These are phyloP conservation scores for Yueomyces sp. DNA, from an alignment of 805 yeast genomes.

Conservation along the genomic window DNA sequence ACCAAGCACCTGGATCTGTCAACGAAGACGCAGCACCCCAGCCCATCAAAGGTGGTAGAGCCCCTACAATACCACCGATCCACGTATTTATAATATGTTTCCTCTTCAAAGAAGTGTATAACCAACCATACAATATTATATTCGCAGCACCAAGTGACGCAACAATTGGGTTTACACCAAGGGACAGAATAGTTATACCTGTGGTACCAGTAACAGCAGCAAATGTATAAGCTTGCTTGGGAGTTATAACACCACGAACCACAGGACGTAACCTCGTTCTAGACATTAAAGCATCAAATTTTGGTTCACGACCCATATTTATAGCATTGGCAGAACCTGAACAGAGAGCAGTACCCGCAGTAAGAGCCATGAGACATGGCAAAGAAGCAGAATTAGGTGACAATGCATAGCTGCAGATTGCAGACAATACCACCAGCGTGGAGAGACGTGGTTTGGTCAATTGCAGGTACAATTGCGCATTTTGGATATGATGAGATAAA, in stretches of 20 bases:
- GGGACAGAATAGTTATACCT: conserved; percentile 56
- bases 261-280: conserved; percentile 85
- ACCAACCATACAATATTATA: conserved; percentile 75
- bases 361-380: conserved; percentile 53
- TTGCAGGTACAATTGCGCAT: conserved; percentile 44
- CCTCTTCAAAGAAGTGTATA: conserved; percentile 83
- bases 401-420: conserved; percentile 86
- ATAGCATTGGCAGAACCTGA: conserved; percentile 95
- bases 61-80: conserved; percentile 99
- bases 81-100: conserved; percentile 81
- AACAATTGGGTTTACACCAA: conserved; percentile 80
- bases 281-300: conserved; percentile 73
- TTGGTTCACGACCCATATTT: conserved; percentile 94
- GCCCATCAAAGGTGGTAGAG: conserved; percentile 97
- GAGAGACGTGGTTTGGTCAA: conserved; percentile 87
- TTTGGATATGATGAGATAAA: too few species aligned
- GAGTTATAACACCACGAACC: conserved; percentile 65
- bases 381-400: conserved; percentile 75
- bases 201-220: conserved; percentile 61
- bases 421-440: conserved; percentile 74
- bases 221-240: conserved; percentile 66
- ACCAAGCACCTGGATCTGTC: conserved; percentile 89
- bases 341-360: conserved; percentile 74
- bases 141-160: conserved; percentile 70
- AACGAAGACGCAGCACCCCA: conserved; percentile 80